Percentiles rank a stretch among this genome's conserved stretches.
Conservation (phyloP, 768 basidiomycete genomes). For the Suillus hirtellus region DNA sequence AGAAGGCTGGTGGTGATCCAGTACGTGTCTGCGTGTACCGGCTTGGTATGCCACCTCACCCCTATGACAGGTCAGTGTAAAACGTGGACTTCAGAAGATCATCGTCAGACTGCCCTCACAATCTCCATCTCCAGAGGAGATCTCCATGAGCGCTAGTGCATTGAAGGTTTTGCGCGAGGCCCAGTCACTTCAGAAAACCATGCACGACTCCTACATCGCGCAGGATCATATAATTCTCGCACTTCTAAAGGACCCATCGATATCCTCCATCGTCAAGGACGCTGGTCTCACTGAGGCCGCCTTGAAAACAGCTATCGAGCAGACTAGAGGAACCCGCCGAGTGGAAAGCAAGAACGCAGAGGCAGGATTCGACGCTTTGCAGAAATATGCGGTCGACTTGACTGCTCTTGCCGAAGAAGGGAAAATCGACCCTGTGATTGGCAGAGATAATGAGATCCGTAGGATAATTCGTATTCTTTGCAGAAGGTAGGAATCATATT, state of each 20-base stretch:
- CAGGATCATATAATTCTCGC: conserved; percentile 91
- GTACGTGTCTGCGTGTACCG: conserved; percentile 41
- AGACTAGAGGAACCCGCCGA: conserved; percentile 79
- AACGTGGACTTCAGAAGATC: conserved; percentile 70
- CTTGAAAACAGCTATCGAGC: conserved; percentile 75
- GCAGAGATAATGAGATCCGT: conserved; percentile 90
- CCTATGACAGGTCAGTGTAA: conserved; percentile 49
- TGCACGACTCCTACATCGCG: conserved; percentile 90
- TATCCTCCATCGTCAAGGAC: conserved; percentile 74
- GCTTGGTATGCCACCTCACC: background rate
- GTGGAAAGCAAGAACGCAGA: conserved; percentile 88
- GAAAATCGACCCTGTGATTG: conserved; percentile 94
- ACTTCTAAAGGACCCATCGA: conserved; percentile 70
- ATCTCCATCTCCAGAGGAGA: conserved; percentile 83
- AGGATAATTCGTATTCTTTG: conserved; percentile 83
- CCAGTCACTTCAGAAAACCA: conserved; percentile 73
- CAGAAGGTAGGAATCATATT: conserved; percentile 49
- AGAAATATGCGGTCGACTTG: conserved; percentile 85
- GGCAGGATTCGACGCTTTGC: conserved; percentile 89
- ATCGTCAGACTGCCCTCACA: conserved; percentile 84
- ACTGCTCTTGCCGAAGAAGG: conserved; percentile 88
- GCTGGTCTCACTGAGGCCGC: conserved; percentile 68
- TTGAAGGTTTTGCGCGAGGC: conserved; percentile 74
- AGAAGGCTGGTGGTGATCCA: conserved; percentile 83
- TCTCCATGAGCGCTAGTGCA: conserved; percentile 56